Evolutionary conservation across 1,284 basidiomycete species (phyloP).

Genomic region (Peniophora sp.): DNA sequence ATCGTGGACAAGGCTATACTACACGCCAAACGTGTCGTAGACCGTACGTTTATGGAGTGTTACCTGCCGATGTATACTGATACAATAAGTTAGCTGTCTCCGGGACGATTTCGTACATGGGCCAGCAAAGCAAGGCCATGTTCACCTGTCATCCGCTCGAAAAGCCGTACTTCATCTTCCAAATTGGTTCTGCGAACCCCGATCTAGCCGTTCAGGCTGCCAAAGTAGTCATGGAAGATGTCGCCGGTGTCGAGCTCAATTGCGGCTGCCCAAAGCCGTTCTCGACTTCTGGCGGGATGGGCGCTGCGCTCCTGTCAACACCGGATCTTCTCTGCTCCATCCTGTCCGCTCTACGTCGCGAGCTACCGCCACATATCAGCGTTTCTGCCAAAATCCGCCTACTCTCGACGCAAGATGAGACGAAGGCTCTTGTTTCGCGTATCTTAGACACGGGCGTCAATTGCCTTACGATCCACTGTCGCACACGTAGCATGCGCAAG

Average conservation of each 20-base stretch:
- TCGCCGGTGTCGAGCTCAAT: conserved; percentile 92
- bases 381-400: conserved; percentile 92
- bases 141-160: conserved; percentile 95
- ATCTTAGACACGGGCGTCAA: conserved; percentile 87
- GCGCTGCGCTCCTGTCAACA: conserved; percentile 87
- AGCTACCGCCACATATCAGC: conserved; percentile 72
- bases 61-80: conserved; percentile 1
- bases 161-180: conserved; percentile 85
- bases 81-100: conserved; percentile 52
- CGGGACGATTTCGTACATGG: conserved; percentile 85
- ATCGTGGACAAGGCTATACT: conserved; percentile 96
- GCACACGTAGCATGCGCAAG: conserved; percentile 90
- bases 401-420: conserved; percentile 80
- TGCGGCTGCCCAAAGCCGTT: conserved; percentile 97
- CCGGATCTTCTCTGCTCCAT: conserved; percentile 90
- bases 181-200: conserved; percentile 88
- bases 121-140: conserved; percentile 77
- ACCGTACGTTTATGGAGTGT: conserved; percentile 50
- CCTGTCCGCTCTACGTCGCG: conserved; percentile 64
- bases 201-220: conserved; percentile 90
- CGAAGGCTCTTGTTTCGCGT: conserved; percentile 78
- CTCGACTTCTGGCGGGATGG: conserved; percentile 94
- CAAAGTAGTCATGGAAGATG: conserved; percentile 78
- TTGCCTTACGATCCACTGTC: conserved; percentile 90
- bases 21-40: conserved; percentile 74